phyloP scores from a whole-genome alignment of 140 eudicot genomes.

The Ambrosia hybrid region DNA sequence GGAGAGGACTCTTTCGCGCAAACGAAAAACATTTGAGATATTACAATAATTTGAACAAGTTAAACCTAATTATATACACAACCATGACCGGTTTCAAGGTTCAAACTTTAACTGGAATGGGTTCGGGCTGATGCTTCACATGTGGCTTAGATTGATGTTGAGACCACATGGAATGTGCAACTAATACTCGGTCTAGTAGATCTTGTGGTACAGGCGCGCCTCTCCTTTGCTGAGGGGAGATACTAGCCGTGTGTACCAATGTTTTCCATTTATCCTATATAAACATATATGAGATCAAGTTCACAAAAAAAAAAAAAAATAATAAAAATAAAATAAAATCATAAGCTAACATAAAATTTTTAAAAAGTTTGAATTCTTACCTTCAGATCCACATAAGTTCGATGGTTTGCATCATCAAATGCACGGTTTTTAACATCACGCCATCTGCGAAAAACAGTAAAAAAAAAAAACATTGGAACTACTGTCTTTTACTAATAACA shows the following conservation, averaged over 20 bases:
- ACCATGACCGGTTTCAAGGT: conserved; percentile 15
- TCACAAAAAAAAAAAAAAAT: neutral
- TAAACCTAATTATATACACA: conserved; percentile 47
- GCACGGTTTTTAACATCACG: conserved; percentile 85
- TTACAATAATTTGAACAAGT: conserved; percentile 38
- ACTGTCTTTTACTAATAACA: neutral
- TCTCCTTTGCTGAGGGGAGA: conserved; percentile 91
- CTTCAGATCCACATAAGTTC: conserved; percentile 91
- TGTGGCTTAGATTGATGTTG: conserved; percentile 76
- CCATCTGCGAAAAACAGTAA: conserved; percentile 61
- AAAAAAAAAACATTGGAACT: neutral
- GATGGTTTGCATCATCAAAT: conserved; percentile 76
- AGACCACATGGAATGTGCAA: conserved; percentile 86
- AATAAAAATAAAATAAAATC: neutral
- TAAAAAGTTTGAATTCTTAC: conserved; percentile 30
- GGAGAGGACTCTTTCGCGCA: conserved; percentile 28
- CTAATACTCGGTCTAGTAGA: conserved; percentile 76
- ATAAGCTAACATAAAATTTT: neutral
- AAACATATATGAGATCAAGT: neutral
- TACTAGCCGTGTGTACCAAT: conserved; percentile 95
- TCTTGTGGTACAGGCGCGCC: conserved; percentile 98
- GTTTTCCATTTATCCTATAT: conserved; percentile 98
- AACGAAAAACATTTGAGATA: conserved; percentile 20
- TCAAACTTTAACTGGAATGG: conserved; percentile 35
- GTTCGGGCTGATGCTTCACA: conserved; percentile 51